Evolutionary conservation across 2,329 filamentous ascomycete genomes (phyloP).

Genomic region (Lecanicillium sp.): DNA sequence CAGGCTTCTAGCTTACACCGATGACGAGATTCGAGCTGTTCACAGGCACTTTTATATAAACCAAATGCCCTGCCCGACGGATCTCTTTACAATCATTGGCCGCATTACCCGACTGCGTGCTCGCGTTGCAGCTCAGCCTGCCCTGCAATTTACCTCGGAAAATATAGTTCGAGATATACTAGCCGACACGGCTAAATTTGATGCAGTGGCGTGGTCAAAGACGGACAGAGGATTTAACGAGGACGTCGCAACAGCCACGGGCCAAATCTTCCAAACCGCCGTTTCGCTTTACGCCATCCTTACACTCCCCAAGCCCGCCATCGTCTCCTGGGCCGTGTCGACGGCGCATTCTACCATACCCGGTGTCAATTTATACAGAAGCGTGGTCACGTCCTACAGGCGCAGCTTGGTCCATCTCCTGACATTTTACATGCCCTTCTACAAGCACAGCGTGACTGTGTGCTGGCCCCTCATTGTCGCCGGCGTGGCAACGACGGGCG

Average conservation of each 20-base stretch:
- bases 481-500: neutral
- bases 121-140: too few relatives aligned
- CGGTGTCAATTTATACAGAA: neutral
- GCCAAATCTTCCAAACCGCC: neutral
- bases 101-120: too few relatives aligned
- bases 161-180: too few relatives aligned
- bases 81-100: too few relatives aligned
- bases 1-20: neutral
- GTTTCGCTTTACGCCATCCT: neutral
- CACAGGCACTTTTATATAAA: too few relatives aligned
- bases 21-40: too few relatives aligned
- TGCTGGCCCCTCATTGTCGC: conserved; percentile 8
- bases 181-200: too few relatives aligned
- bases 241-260: neutral
- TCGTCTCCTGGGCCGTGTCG: neutral
- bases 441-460: neutral
- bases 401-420: neutral
- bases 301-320: neutral
- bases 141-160: too few relatives aligned
- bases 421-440: too few relatives aligned
- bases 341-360: neutral
- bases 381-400: neutral
- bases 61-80: too few relatives aligned
- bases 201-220: neutral
- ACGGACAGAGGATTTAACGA: neutral